Conservation (phyloP, 169 alveolate species). For the Plasmodium chabaudi region DNA sequence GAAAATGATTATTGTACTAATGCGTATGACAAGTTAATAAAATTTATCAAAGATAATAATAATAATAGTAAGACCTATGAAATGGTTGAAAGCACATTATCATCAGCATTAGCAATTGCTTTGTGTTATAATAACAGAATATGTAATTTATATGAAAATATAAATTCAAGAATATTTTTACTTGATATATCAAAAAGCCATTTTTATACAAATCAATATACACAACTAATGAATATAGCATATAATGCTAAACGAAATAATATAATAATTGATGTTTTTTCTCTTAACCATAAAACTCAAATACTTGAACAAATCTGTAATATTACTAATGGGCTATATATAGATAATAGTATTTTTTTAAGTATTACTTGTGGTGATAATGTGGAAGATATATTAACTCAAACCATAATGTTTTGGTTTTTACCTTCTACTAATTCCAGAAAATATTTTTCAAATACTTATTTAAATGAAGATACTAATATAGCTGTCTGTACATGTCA, state of each 20-base stretch:
- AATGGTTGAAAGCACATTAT: slow-evolving; percentile 32
- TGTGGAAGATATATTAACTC: slow-evolving; percentile 69
- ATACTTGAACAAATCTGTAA: slow-evolving; percentile 75
- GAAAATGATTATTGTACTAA: slow-evolving; percentile 56
- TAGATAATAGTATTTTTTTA: slow-evolving; percentile 58
- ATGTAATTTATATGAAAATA: slow-evolving; percentile 54
- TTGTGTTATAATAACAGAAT: slow-evolving; percentile 68
- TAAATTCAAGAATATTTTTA: slow-evolving; percentile 42
- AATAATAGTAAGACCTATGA: slow-evolving; percentile 3
- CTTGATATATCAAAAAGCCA: slow-evolving; percentile 52
- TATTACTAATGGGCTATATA: slow-evolving; percentile 60
- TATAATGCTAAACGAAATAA: slow-evolving; percentile 74
- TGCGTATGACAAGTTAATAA: slow-evolving; percentile 48
- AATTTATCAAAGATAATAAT: slow-evolving; percentile 56
- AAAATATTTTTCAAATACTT: slow-evolving; percentile 84
- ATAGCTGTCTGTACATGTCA: slow-evolving; percentile 91
- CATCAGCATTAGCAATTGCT: slow-evolving; percentile 58
- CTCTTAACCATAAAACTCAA: slow-evolving; percentile 48
- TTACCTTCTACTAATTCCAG: slow-evolving; percentile 85
- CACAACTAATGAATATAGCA: slow-evolving; percentile 74
- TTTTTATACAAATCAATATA: slow-evolving; percentile 66
- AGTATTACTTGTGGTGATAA: slow-evolving; percentile 37
- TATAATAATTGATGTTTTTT: slow-evolving; percentile 67
- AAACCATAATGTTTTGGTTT: slow-evolving; percentile 83
- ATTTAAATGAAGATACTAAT: slow-evolving; percentile 85